A percentile compares a stretch with the other conserved stretches of the same genome.
These are phyloP conservation scores for Funneliformis geosporum DNA, from an alignment of 192 early-diverging fungal genomes.

Conservation along the genomic window DNA sequence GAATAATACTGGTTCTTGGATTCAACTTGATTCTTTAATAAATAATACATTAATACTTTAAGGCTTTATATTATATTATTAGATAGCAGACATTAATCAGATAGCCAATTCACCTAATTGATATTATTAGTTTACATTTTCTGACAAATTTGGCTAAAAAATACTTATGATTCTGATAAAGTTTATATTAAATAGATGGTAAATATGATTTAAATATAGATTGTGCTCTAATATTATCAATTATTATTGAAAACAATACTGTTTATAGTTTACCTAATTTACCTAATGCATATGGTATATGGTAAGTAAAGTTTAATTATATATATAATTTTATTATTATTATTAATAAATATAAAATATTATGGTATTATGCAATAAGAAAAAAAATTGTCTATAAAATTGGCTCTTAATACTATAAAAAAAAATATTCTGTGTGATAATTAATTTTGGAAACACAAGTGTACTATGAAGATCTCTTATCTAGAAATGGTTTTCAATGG, in stretches of 20 bases:
- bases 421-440: not conserved
- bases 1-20: slow-evolving; percentile 10
- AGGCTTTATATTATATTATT: slow-evolving; percentile 19
- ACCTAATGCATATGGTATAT: no score
- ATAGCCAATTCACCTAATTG: not conserved
- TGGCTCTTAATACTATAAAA: not conserved
- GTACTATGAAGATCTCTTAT: not conserved
- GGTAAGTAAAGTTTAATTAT: not conserved
- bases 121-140: slow-evolving; percentile 18
- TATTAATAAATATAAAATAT: not conserved
- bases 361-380: not conserved
- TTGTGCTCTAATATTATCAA: not conserved
- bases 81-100: not conserved
- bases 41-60: not conserved
- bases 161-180: not conserved
- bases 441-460: not conserved
- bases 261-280: not conserved
- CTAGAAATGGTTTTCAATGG: not conserved
- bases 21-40: not conserved
- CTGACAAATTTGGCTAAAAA: slow-evolving; percentile 14
- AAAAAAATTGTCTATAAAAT: not conserved
- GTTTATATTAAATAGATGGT: not conserved
- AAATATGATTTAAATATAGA: slow-evolving; percentile 2
- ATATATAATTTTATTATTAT: not conserved
- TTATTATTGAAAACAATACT: not conserved